Conservation (phyloP, 2,329 filamentous ascomycete species). For the Didymella pomorum region DNA sequence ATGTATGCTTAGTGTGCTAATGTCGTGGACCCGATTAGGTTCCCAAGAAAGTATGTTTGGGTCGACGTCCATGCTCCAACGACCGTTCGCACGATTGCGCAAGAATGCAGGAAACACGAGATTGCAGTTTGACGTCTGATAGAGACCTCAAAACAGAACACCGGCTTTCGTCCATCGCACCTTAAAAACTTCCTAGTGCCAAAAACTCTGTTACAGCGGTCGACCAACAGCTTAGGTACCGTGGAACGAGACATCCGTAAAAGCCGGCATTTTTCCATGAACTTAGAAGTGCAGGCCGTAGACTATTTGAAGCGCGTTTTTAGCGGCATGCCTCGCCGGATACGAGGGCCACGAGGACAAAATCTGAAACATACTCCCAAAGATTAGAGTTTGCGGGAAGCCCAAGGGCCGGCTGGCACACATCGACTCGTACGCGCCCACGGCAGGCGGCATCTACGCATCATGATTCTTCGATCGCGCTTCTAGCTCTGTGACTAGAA, state of each 20-base stretch:
- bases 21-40: conserved; percentile 20
- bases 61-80: conserved; percentile 16
- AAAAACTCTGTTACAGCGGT: conserved; percentile 9
- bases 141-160: neutral
- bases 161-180: conserved; percentile 1
- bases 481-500: conserved; percentile 31
- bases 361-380: conserved; percentile 33
- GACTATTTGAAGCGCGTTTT: conserved; percentile 5
- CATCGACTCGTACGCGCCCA: conserved; percentile 8
- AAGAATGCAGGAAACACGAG: conserved; percentile 19
- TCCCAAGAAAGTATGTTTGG: conserved; percentile 7
- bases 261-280: conserved; percentile 21
- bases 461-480: conserved; percentile 20
- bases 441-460: conserved; percentile 23
- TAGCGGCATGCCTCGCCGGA: conserved; percentile 19
- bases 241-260: conserved; percentile 21
- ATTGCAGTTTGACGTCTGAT: conserved; percentile 10
- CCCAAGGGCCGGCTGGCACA: conserved; percentile 15
- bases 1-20: conserved; percentile 22
- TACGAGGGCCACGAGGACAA: conserved; percentile 20
- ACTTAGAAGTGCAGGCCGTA: conserved; percentile 24
- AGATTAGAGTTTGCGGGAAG: conserved; percentile 36
- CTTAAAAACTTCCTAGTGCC: conserved; percentile 6
- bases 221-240: conserved; percentile 12
- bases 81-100: conserved; percentile 36